Evolutionary conservation across 306 rosid genomes (phyloP).

Genomic region (Dalbergia oliveri): DNA sequence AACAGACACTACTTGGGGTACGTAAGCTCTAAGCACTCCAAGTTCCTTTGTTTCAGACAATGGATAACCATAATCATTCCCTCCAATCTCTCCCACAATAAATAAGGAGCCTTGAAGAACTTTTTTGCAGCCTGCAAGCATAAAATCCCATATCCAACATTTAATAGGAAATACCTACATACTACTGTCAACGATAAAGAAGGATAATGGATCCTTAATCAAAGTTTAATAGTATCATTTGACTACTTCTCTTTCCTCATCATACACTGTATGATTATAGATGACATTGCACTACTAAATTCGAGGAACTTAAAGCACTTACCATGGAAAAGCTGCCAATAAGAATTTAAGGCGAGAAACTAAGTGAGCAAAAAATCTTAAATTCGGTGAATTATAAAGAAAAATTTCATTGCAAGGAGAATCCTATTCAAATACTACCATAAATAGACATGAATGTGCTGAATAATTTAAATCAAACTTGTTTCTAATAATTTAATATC

Average conservation of each 20-base stretch:
- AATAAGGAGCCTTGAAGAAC: conserved; percentile 54
- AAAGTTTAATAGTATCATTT: background rate
- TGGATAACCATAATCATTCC: conserved; percentile 66
- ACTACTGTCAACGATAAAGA: background rate
- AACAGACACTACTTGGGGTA: conserved; percentile 51
- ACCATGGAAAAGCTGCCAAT: background rate
- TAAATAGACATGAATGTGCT: too few species aligned
- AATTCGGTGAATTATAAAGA: background rate
- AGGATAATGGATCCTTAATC: conserved; percentile 4
- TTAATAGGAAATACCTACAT: background rate
- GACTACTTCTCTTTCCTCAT: background rate
- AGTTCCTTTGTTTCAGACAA: conserved; percentile 33
- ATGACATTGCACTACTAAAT: background rate
- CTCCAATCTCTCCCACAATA: conserved; percentile 78
- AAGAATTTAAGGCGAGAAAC: background rate
- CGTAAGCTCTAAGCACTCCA: conserved; percentile 45
- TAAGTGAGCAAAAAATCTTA: conserved; percentile 18
- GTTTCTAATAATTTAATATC: background rate
- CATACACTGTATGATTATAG: background rate
- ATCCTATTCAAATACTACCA: too few species aligned
- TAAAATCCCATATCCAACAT: conserved; percentile 29
- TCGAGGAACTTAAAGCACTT: background rate
- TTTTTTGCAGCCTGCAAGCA: conserved; percentile 56
- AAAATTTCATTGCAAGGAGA: too few species aligned
- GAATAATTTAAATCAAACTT: too few species aligned